Conservation (phyloP, 768 basidiomycete species). For the Trametes cingulata region DNA sequence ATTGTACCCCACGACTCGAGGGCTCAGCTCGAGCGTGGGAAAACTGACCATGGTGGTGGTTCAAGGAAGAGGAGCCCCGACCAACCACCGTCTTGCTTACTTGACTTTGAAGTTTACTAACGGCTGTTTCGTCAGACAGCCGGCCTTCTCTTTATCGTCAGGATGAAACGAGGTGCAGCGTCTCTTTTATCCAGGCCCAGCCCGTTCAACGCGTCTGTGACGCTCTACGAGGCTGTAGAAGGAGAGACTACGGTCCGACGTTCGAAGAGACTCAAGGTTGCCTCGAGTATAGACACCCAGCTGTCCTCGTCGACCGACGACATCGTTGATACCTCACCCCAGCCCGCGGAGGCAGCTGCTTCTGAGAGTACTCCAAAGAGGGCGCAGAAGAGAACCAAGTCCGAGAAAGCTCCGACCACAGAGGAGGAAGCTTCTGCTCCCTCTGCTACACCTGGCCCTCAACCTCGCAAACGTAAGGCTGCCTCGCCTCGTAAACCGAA, state of each 20-base stretch:
- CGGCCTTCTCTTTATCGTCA: background rate
- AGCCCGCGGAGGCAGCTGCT: too few relatives aligned
- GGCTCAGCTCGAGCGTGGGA: too few relatives aligned
- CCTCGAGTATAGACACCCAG: background rate
- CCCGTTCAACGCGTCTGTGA: conserved; percentile 16
- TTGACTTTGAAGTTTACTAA: too few relatives aligned
- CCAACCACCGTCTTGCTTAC: too few relatives aligned
- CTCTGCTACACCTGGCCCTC: background rate
- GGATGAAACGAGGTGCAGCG: background rate
- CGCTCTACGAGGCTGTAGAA: conserved; percentile 25
- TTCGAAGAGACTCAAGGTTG: conserved; percentile 13
- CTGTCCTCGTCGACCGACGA: background rate
- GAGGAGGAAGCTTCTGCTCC: background rate
- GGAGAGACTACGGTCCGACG: conserved; percentile 6
- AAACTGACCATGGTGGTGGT: too few relatives aligned
- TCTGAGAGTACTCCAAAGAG: background rate
- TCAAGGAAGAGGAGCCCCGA: too few relatives aligned
- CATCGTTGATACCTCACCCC: background rate
- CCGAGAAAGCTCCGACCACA: background rate
- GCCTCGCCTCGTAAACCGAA: conserved; percentile 21
- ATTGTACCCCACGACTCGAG: too few relatives aligned
- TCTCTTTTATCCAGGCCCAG: conserved; percentile 12
- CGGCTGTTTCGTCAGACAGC: background rate
- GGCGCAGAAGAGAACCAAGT: background rate
- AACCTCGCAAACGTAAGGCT: background rate